Base-by-base conservation (phyloP, 345 rosid species). In the Populus deltoides region DNA sequence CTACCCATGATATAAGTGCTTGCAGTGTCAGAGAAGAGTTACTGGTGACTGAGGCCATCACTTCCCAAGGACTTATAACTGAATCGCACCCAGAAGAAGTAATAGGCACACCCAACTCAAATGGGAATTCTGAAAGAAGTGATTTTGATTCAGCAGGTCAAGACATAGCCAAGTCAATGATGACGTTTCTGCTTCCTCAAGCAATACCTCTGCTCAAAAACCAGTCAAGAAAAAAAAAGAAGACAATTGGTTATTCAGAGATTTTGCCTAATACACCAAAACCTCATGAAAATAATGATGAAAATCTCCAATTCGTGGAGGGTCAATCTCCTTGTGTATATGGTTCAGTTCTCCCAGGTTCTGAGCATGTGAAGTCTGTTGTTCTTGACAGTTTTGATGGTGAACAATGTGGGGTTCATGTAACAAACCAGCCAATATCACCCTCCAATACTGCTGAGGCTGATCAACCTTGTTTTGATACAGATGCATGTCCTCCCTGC, bases 181-280 rank as follows among this genome's bases (percentile, higher is more conserved):
- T 93, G 91, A 85, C 91, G 24, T 69, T 96, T 81, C 89, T 92
- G 78, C 93, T 93, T 84, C 99, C 99, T 74, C 97, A 88, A 89
- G 98, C 97, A 68, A 76, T 95, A 76, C 98, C 98, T 79, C 85
- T 93, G 49, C 94, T 95, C 72, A 87, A 85, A 79, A 76, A 81
- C 75, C 43, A 74, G 65, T 84, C 91, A 77, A 82, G 79, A 77
- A 87, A 86, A 85, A 90, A 85, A 79, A 84, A 78, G 75, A 77
- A 51, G 17, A 68, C 75, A 18, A 31, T 68, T 70, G 33, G 68
- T 68, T 17, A 77, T 51, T 77, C 82, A 47, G 81, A 74, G 75
- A 78, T 81, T 43, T 71, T 80, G 18, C 78, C 74, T 76, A 11
- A 35, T 78, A 63, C 41, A 43, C 78, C 81, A 53, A 76, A 81